A percentile compares a stretch with the other conserved stretches of the same genome.
phyloP scores from a whole-genome alignment of 768 basidiomycete species.

The Mycena venus region DNA sequence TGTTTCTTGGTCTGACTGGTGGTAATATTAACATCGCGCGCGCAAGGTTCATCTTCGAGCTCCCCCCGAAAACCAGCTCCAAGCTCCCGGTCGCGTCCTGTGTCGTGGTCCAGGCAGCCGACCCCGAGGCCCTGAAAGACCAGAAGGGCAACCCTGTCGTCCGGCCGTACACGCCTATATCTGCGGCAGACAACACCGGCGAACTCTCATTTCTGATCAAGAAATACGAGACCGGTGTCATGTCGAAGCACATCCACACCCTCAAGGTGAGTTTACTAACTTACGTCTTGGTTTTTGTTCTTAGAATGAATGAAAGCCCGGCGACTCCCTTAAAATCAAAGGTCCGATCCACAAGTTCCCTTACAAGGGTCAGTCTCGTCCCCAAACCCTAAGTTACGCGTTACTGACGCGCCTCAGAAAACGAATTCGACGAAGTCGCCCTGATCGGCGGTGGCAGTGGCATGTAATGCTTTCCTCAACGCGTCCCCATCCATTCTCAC shows the following conservation, averaged over 20 bases:
- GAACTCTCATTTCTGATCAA: conserved; percentile 89
- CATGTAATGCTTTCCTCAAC: conserved; percentile 66
- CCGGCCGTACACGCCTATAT: conserved; percentile 95
- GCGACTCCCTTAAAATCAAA: conserved; percentile 88
- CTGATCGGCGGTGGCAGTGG: conserved; percentile 96
- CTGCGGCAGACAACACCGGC: conserved; percentile 79
- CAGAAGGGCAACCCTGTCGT: conserved; percentile 89
- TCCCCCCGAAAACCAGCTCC: conserved; percentile 83
- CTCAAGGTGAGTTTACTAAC: conserved; percentile 63
- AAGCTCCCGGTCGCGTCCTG: conserved; percentile 85
- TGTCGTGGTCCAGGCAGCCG: conserved; percentile 81
- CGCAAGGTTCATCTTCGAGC: conserved; percentile 80
- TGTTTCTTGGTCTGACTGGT: background rate
- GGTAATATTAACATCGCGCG: background rate
- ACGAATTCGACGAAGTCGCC: conserved; percentile 88
- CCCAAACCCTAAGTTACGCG: background rate
- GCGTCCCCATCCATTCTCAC: background rate
- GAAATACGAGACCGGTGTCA: conserved; percentile 84
- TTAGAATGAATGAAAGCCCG: conserved; percentile 60
- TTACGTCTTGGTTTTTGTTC: background rate
- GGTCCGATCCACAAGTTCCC: conserved; percentile 92
- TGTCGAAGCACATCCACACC: conserved; percentile 85
- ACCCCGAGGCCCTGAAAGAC: conserved; percentile 73
- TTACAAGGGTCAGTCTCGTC: conserved; percentile 73
- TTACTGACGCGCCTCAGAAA: conserved; percentile 59